These are phyloP conservation scores for Paracoccidioides lutzii DNA, from an alignment of 2,329 filamentous ascomycete genomes.

Conservation along the genomic window DNA sequence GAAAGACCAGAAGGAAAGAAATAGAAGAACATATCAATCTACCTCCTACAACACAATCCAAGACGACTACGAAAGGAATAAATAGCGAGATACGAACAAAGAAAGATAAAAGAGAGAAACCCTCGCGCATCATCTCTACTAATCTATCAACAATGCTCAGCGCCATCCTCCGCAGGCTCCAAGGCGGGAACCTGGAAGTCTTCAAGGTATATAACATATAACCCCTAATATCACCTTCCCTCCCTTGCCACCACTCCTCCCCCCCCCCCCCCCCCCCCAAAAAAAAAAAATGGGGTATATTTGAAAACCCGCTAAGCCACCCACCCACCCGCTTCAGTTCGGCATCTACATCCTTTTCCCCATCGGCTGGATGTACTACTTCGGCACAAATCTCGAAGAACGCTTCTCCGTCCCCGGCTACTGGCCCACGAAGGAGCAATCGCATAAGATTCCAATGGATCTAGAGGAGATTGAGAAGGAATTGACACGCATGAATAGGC, in stretches of 20 bases:
- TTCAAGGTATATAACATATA: slow-evolving; percentile 68
- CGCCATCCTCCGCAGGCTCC: slow-evolving; percentile 44
- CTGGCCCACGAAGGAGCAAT: slow-evolving; percentile 62
- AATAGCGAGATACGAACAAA: neutral
- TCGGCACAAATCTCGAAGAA: slow-evolving; percentile 91
- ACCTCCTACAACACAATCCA: too few species aligned
- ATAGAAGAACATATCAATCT: too few species aligned
- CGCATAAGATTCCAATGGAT: slow-evolving; percentile 41
- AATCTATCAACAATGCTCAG: slow-evolving; percentile 20
- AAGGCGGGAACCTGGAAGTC: slow-evolving; percentile 80
- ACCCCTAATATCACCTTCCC: neutral
- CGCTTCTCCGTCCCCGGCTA: slow-evolving; percentile 82
- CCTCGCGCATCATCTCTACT: too few species aligned
- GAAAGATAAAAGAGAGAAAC: neutral
- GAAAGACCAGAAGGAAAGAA: neutral
- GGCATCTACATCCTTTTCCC: slow-evolving; percentile 98
- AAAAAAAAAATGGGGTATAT: too few species aligned
- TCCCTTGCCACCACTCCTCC: neutral
- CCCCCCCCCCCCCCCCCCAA: neutral
- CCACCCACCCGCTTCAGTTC: slow-evolving; percentile 47
- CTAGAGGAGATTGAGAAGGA: slow-evolving; percentile 59
- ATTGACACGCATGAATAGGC: slow-evolving; percentile 52
- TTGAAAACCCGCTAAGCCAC: slow-evolving; percentile 2
- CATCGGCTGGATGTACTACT: slow-evolving; percentile 99
- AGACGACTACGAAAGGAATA: too few species aligned